Base-by-base conservation (phyloP, 2,329 filamentous ascomycete genomes). In the Trichoderma guizhouense region DNA sequence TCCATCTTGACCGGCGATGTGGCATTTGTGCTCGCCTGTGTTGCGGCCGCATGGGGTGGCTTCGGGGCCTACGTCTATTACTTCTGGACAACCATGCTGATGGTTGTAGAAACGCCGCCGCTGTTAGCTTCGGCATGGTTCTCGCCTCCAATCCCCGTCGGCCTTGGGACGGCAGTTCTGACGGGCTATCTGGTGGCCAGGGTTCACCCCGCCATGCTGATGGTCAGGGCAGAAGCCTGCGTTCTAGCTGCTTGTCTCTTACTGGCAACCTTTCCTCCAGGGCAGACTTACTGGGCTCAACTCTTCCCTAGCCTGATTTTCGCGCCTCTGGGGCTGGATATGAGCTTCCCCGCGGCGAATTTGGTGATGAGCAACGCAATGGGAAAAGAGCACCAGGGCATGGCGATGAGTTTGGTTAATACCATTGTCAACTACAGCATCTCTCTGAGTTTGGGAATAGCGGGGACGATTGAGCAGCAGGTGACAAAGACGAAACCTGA, bases 401-500 rank as follows among this genome's bases (percentile, higher is more conserved):
- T 86, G 12, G 84, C 80, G 0, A 84, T 83, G 11, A 88, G 85
- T 21, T 78, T 92, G 7, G 87, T 92, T 36, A 89, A 86, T 71
- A 92, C 90, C 0, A 83, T 91, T 12, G 87, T 92, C 73, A 92
- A 93, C 78, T 93, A 92, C 77, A 87, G 86, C 72, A 92, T 93
- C 39, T 89, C 88, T 1, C 79, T 92, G 3, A 89, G 88, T 0
- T 82, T 93, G 0, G 91, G 90, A 0, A 86, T 93, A 60, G 90
- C 90, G 0, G 90, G 89, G 0, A 92, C 89, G 0, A 86, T 92
- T 3, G 89, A 92, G 7, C 39, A 43, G 39, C 39, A 43, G 18
- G 39, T 43, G 39, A 43, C 39, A n/a, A 43, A 43, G 15, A 5
- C 3, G 0, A 43, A 2, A 0, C 39, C 39, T 43, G 7, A 43